Conservation (phyloP, 116 monocot species). For the Zostera marina region DNA sequence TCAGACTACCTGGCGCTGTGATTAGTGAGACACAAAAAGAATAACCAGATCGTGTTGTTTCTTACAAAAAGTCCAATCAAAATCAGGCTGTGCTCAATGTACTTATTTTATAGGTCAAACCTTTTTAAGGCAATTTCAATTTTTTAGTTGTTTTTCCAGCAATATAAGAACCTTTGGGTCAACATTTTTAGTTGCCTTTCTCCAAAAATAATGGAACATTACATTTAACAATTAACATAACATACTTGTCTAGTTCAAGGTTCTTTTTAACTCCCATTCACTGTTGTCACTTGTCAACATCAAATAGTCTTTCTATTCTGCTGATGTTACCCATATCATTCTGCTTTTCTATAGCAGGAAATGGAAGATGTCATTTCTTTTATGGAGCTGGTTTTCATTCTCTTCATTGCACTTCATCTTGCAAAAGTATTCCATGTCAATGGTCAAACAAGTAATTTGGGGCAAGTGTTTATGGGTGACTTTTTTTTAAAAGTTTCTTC, state of each 20-base stretch:
- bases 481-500: constrained; percentile 2
- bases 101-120: no score
- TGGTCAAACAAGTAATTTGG: background rate
- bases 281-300: background rate
- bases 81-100: no score
- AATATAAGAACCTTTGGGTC: no score
- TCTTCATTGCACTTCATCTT: background rate
- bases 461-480: background rate
- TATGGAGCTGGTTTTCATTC: constrained; percentile 2
- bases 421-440: constrained; percentile 1
- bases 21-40: no score
- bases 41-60: no score
- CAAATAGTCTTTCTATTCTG: constrained; percentile 1
- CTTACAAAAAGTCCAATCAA: no score
- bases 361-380: constrained; percentile 1
- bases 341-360: constrained; percentile 3
- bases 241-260: background rate
- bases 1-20: no score
- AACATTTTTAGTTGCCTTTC: no score
- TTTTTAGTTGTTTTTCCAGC: no score
- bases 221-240: no score
- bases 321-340: constrained; percentile 1
- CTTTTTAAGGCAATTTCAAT: no score
- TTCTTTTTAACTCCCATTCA: background rate
- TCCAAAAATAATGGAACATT: no score